Percentiles rank a stretch among this genome's conserved stretches.
phyloP scores from a whole-genome alignment of 768 basidiomycete species.

The Cyclocybe aegerita region DNA sequence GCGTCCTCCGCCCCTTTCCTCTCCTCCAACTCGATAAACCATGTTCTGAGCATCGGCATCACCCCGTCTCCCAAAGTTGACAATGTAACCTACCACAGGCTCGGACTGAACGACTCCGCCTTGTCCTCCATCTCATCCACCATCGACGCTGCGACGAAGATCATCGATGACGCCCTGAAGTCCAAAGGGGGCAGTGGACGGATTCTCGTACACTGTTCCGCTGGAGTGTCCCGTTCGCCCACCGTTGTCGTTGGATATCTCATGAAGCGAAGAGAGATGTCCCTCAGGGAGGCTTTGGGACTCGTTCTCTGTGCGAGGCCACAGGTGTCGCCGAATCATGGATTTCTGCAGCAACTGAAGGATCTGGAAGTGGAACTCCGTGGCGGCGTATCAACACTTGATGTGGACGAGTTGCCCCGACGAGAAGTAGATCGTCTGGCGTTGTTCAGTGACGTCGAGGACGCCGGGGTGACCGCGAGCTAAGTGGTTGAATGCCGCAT shows the following conservation, averaged over 20 bases:
- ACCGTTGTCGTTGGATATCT: slow-evolving; percentile 40
- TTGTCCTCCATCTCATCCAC: slow-evolving; percentile 26
- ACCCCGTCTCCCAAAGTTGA: slow-evolving; percentile 27
- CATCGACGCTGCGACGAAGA: slow-evolving; percentile 23
- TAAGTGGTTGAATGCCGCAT: too few relatives aligned
- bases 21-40: slow-evolving; percentile 29
- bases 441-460: slow-evolving; percentile 21
- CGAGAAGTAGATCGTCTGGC: slow-evolving; percentile 32
- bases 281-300: slow-evolving; percentile 36
- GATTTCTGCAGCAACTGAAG: slow-evolving; percentile 43
- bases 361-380: slow-evolving; percentile 27
- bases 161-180: slow-evolving; percentile 28
- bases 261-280: slow-evolving; percentile 34
- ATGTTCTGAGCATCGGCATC: slow-evolving; percentile 41
- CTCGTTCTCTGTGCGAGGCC: slow-evolving; percentile 33
- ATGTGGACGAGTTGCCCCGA: slow-evolving; percentile 34
- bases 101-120: slow-evolving; percentile 35
- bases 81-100: slow-evolving; percentile 34
- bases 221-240: slow-evolving; percentile 46
- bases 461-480: background rate
- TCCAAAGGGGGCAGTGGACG: slow-evolving; percentile 24
- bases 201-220: slow-evolving; percentile 45
- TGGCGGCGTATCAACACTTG: slow-evolving; percentile 25
- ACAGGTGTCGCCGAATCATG: slow-evolving; percentile 37
- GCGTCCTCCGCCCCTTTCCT: slow-evolving; percentile 36